Conservation (phyloP, 139 green algal species). For the Tetradesmus lagerheimii region DNA sequence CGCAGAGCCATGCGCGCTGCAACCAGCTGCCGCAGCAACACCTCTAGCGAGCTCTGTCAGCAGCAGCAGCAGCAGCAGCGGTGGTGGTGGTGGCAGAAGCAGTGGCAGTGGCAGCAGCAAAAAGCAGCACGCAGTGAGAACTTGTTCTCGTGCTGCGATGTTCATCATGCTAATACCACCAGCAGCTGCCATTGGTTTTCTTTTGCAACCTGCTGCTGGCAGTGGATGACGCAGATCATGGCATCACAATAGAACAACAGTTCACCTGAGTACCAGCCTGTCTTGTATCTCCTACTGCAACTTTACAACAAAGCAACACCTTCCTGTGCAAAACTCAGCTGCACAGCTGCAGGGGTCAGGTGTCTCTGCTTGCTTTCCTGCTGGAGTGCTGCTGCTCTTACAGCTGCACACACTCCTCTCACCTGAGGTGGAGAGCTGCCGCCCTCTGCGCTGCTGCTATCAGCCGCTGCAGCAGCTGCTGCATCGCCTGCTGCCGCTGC, state of each 20-base stretch:
- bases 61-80: neutral
- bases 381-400: too few species aligned
- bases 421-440: neutral
- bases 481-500: neutral
- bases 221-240: too few species aligned
- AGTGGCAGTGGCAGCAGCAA: conserved; percentile 59
- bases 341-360: too few species aligned
- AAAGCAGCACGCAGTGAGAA: conserved; percentile 46
- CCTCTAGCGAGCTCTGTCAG: conserved; percentile 62
- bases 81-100: conserved; percentile 50
- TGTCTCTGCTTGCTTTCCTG: too few species aligned
- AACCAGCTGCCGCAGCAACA: conserved; percentile 72
- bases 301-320: too few species aligned
- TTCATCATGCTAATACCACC: too few species aligned
- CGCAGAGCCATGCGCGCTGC: conserved; percentile 60
- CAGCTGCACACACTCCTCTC: neutral
- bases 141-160: neutral
- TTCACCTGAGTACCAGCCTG: too few species aligned
- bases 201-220: too few species aligned
- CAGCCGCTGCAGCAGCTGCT: conserved; percentile 3
- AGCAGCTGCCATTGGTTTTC: too few species aligned
- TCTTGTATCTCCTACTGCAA: too few species aligned
- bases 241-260: too few species aligned
- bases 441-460: neutral
- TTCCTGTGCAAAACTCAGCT: too few species aligned